phyloP scores from a whole-genome alignment of 1,139 yeast species.

The Zygoascus meyerae region DNA sequence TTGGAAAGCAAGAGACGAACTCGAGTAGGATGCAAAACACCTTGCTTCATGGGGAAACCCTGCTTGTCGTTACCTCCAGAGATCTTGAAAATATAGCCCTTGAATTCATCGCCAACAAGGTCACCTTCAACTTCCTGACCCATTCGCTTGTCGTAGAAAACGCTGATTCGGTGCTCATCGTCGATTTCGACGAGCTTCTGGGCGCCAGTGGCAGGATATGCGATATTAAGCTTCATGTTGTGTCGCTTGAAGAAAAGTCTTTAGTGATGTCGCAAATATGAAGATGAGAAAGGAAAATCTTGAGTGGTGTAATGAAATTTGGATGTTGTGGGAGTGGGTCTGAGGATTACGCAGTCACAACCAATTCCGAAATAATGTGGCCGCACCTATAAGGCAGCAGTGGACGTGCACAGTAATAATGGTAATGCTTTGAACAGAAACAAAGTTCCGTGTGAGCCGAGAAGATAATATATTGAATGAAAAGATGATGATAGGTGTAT shows the following conservation, averaged over 20 bases:
- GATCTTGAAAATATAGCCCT: slow-evolving; percentile 98
- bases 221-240: slow-evolving; percentile 76
- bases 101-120: slow-evolving; percentile 96
- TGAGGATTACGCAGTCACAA: slow-evolving; percentile 3
- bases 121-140: slow-evolving; percentile 99
- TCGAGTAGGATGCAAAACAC: slow-evolving; percentile 99
- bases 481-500: no score
- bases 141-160: slow-evolving; percentile 98
- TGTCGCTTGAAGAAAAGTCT: slow-evolving; percentile 1
- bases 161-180: slow-evolving; percentile 98
- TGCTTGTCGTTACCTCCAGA: slow-evolving; percentile 99
- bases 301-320: slow-evolving; percentile 6
- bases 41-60: slow-evolving; percentile 99
- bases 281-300: slow-evolving; percentile 8
- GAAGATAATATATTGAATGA: no score
- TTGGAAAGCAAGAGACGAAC: slow-evolving; percentile 90
- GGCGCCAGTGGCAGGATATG: slow-evolving; percentile 99
- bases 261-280: slow-evolving; percentile 4
- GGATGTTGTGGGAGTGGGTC: slow-evolving; percentile 5
- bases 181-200: slow-evolving; percentile 97
- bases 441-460: no score
- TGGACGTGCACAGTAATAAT: no score
- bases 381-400: no score
- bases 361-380: not conserved
- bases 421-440: no score